phyloP scores from a whole-genome alignment of 305 asterid species.

The Rubia tinctorum region DNA sequence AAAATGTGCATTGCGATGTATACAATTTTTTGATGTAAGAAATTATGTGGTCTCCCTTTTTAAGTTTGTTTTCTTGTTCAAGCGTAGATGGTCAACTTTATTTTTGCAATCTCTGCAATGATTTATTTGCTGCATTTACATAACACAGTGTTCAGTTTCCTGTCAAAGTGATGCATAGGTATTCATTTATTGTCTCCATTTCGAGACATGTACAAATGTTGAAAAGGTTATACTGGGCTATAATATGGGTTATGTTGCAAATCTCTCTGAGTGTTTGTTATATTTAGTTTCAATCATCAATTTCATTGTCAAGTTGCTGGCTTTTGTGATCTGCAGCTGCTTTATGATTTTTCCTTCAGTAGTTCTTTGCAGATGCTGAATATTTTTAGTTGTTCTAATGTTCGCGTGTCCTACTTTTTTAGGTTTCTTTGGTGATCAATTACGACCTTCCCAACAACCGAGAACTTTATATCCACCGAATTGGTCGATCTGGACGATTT shows the following conservation, averaged over 20 bases:
- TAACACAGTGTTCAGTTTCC: not conserved
- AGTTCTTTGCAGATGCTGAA: not conserved
- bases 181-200: not conserved
- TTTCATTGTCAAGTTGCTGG: not conserved
- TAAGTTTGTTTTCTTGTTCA: not conserved
- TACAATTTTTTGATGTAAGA: not conserved
- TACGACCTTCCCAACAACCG: slow-evolving; percentile 94
- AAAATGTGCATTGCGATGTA: not conserved
- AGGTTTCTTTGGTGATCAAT: slow-evolving; percentile 94
- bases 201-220: not conserved
- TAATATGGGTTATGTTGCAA: not conserved
- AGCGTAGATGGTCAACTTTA: not conserved
- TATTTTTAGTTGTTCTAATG: slow-evolving; percentile 11
- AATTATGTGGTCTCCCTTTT: not conserved
- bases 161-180: not conserved
- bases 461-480: slow-evolving; percentile 91
- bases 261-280: not conserved
- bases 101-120: not conserved
- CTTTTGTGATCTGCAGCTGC: not conserved
- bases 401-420: slow-evolving; percentile 12
- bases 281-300: not conserved
- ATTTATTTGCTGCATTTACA: not conserved
- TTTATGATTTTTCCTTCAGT: not conserved
- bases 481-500: slow-evolving; percentile 91
- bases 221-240: not conserved